Conservation (phyloP, 148 eudicot genomes). For the Amaranthus hypochondriacus region DNA sequence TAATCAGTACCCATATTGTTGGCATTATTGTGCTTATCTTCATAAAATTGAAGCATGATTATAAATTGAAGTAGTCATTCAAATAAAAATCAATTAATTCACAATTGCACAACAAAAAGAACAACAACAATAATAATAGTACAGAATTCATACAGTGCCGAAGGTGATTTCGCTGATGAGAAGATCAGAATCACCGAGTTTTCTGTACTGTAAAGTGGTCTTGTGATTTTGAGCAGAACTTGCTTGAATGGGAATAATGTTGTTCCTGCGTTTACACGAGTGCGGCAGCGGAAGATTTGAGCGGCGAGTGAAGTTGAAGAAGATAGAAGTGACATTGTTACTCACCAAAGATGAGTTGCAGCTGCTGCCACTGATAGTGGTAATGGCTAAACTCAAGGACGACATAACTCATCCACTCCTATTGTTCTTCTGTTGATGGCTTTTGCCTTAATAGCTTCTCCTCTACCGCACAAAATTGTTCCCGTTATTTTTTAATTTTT, state of each 20-base stretch:
- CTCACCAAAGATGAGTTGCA: neutral
- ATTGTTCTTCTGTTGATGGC: too few species aligned
- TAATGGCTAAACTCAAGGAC: neutral
- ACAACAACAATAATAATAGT: neutral
- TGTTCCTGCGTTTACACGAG: neutral
- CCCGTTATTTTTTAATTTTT: neutral
- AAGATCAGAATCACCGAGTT: conserved; percentile 84
- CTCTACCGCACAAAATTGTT: neutral
- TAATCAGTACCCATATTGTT: too few species aligned
- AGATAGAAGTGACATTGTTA: neutral
- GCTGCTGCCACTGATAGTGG: neutral
- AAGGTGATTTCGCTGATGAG: conserved; percentile 77
- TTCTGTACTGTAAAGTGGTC: conserved; percentile 48
- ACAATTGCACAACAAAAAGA: neutral
- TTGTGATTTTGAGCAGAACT: neutral
- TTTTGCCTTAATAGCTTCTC: too few species aligned
- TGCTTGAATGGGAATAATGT: neutral
- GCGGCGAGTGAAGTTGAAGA: conserved; percentile 10
- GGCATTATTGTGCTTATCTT: too few species aligned
- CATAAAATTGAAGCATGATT: too few species aligned
- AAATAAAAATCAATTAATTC: neutral
- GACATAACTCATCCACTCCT: neutral
- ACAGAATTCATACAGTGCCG: conserved; percentile 49
- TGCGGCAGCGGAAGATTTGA: neutral
- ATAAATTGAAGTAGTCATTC: neutral